Evolutionary conservation across 2,329 filamentous ascomycete species (phyloP), one percentile per base, ranked within the genome.

Genomic region (Cryoendolithus antarcticus): DNA sequence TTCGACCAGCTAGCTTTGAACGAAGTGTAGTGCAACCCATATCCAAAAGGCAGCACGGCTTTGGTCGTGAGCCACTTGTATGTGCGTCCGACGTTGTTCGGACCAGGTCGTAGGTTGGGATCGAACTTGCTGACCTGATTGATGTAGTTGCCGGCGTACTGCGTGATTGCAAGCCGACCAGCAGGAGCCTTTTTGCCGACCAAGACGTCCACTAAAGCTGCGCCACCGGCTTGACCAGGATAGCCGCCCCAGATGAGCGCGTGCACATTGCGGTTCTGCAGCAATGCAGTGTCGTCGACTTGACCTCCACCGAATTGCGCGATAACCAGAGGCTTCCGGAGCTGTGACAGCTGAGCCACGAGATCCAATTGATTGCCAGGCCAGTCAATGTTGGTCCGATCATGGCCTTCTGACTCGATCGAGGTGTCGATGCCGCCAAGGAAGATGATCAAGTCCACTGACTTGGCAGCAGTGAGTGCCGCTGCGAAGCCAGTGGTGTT

Each of bases 161-260:
- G 45, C 6, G 49, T 48, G 1, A 58, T 60, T 49, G 32, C 27
- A 6, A 66, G 53, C 9, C 63, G 55, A 9, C 63, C 63, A 9
- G 63, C 62, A 0, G 61, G 60, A 1, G 58, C 53, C 10, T 53
- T 51, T 34, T 59, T 60, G 6, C 62, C 63, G 2, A 55, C 58
- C n/a, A 66, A 47, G 12, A 65, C 59, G 35, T 66, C 63, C 13
- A 61, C 41, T 9, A 66, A 46, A 2, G 63, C 63, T 5, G 49
- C 49, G 2, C 63, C 63, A 8, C 64, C 63, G 2, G 59, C 60
- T 42, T 66, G 63, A n/a, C 63, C 62, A 0, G 63, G 63, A 41
- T 66, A 65, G 8, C 62, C 63, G 27, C 57, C 61, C 63, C 64
- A 66, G 12, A 66, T 33, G 2, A 66, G 48, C 6, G 64, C 54